Conservation (phyloP, 2,329 filamentous ascomycete genomes). For the Colletotrichum trifolii region DNA sequence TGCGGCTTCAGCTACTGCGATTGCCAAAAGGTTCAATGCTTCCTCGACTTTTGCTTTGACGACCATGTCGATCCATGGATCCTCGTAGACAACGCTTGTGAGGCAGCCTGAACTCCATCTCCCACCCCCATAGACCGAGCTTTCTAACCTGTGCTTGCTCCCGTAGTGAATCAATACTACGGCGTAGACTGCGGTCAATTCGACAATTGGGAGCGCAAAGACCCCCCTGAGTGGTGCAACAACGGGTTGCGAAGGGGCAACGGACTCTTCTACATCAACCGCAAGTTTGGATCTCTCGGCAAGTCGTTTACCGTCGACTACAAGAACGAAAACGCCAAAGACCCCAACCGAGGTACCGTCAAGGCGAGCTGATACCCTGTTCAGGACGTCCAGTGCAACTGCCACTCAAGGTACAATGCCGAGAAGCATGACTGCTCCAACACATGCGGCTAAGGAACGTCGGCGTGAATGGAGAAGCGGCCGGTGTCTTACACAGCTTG, state of each 20-base stretch:
- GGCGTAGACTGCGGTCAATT: constrained; percentile 25
- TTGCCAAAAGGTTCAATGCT: background rate
- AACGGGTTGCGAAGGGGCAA: constrained; percentile 13
- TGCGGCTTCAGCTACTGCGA: background rate
- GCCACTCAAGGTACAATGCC: constrained; percentile 9
- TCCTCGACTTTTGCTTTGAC: constrained; percentile 17
- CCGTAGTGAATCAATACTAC: constrained; percentile 3
- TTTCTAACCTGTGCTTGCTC: background rate
- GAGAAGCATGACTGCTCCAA: constrained; percentile 12
- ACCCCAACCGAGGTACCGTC: constrained; percentile 13
- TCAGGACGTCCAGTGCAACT: background rate
- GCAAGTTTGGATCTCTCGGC: constrained; percentile 1
- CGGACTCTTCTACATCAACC: constrained; percentile 17
- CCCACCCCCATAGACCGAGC: too few species aligned
- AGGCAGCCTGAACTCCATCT: too few species aligned
- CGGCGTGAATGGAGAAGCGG: too few species aligned
- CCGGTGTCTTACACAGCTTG: too few species aligned
- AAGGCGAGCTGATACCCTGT: background rate
- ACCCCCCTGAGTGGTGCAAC: constrained; percentile 14
- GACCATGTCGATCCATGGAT: constrained; percentile 23
- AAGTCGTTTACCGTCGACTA: background rate
- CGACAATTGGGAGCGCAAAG: constrained; percentile 5
- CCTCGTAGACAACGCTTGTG: constrained; percentile 7
- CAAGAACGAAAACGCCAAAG: constrained; percentile 5
- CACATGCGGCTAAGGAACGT: too few species aligned